These are phyloP conservation scores for Saccharomyces pastorianus DNA, from an alignment of 1,139 yeast species.

Conservation along the genomic window DNA sequence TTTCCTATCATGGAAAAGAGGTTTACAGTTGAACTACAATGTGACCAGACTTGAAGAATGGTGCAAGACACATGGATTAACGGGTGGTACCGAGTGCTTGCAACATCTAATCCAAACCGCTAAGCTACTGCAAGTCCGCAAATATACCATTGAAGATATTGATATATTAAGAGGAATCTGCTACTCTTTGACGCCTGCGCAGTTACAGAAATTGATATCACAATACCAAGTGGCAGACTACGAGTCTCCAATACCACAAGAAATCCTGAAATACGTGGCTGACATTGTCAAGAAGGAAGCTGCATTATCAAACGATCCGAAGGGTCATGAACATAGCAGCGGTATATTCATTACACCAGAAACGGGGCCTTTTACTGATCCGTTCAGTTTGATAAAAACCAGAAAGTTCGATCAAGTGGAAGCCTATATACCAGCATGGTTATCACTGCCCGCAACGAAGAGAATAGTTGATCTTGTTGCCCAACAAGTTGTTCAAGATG, in stretches of 20 bases:
- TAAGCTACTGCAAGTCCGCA: conserved; percentile 83
- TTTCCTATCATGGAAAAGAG: conserved; percentile 97
- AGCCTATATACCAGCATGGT: conserved; percentile 94
- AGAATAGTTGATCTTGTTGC: conserved; percentile 87
- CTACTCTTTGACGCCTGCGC: conserved; percentile 90
- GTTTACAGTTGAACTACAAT: conserved; percentile 91
- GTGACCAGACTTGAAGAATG: conserved; percentile 96
- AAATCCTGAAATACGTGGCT: conserved; percentile 76
- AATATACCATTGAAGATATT: conserved; percentile 83
- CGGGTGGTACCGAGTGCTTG: conserved; percentile 78
- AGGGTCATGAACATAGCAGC: conserved; percentile 34
- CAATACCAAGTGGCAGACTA: conserved; percentile 94
- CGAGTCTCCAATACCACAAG: conserved; percentile 86
- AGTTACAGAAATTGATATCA: conserved; percentile 82
- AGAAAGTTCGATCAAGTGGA: conserved; percentile 86
- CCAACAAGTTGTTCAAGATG: conserved; percentile 51
- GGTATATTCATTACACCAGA: conserved; percentile 57
- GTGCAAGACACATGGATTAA: conserved; percentile 92
- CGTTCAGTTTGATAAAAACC: conserved; percentile 77
- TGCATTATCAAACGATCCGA: conserved; percentile 35
- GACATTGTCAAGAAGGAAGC: conserved; percentile 57
- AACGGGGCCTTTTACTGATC: conserved; percentile 77
- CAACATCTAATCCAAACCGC: conserved; percentile 91
- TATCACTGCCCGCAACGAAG: conserved; percentile 81
- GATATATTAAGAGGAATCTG: conserved; percentile 92